These are phyloP conservation scores for Umbellularia californica DNA, from an alignment of 164 flowering plant genomes.

Conservation along the genomic window DNA sequence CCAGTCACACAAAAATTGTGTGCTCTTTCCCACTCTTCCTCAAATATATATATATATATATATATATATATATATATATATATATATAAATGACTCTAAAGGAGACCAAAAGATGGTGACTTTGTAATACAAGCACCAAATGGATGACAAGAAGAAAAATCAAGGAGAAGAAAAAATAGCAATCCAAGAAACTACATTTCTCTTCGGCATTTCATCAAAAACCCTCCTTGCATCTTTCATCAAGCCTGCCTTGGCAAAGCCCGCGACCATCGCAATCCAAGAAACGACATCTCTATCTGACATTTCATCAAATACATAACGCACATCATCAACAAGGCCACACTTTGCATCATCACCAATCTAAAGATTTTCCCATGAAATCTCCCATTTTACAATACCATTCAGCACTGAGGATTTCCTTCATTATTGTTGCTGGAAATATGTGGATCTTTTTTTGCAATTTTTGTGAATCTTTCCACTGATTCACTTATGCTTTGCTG, in stretches of 20 bases:
- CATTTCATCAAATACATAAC: too few species aligned
- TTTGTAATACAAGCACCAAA: not conserved
- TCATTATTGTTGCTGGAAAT: constrained; percentile 25
- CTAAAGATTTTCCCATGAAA: constrained; percentile 91
- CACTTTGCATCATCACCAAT: too few species aligned
- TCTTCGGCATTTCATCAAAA: too few species aligned
- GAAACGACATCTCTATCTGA: too few species aligned
- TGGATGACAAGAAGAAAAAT: too few species aligned
- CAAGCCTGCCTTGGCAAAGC: too few species aligned
- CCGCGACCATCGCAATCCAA: too few species aligned
- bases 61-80: not conserved
- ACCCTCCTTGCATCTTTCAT: too few species aligned
- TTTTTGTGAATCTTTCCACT: constrained; percentile 17
- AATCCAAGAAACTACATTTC: too few species aligned
- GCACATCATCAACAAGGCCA: too few species aligned
- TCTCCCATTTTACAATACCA: constrained; percentile 83
- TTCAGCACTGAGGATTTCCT: constrained; percentile 42
- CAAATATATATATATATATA: too few species aligned
- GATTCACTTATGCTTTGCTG: constrained; percentile 7
- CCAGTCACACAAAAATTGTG: not conserved
- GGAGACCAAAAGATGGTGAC: not conserved
- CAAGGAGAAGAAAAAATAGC: too few species aligned
- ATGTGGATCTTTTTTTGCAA: constrained; percentile 14
- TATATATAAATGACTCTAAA: not conserved
- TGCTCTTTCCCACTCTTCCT: not conserved